Percentiles rank a stretch among this genome's conserved stretches.
These are phyloP conservation scores for Collybiopsis luxurians DNA, from an alignment of 768 basidiomycete species.

Conservation along the genomic window DNA sequence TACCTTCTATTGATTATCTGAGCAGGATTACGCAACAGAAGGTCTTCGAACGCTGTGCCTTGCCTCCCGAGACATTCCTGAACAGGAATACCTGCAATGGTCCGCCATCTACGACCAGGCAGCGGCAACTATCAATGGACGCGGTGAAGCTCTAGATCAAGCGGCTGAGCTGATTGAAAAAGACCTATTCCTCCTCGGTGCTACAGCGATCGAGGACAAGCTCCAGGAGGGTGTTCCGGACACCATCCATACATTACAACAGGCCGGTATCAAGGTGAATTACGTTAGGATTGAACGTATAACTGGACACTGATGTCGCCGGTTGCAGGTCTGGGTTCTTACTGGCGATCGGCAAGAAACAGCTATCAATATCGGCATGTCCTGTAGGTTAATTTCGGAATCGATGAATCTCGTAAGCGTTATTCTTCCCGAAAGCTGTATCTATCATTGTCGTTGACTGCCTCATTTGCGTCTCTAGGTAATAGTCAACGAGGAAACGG, in stretches of 20 bases:
- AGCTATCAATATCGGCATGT: conserved; percentile 98
- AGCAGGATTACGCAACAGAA: conserved; percentile 92
- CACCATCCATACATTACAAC: conserved; percentile 94
- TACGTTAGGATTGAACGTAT: background rate
- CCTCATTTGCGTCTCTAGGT: conserved; percentile 48
- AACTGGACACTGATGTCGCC: background rate
- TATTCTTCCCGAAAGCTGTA: background rate
- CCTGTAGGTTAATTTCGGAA: conserved; percentile 94
- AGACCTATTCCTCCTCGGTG: conserved; percentile 89
- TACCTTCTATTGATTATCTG: conserved; percentile 6
- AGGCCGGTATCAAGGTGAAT: conserved; percentile 91
- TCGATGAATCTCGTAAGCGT: conserved; percentile 92
- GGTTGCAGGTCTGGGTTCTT: conserved; percentile 86
- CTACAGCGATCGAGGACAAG: conserved; percentile 98
- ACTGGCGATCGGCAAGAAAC: conserved; percentile 99
- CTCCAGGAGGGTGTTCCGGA: conserved; percentile 98
- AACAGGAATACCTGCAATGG: conserved; percentile 92
- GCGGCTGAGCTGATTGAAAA: conserved; percentile 96
- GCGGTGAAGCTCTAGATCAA: conserved; percentile 90
- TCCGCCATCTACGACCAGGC: conserved; percentile 84
- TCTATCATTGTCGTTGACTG: background rate
- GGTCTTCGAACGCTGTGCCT: conserved; percentile 96
- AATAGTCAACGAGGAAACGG: conserved; percentile 88
- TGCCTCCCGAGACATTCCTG: conserved; percentile 89
- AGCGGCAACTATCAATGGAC: conserved; percentile 92